Evolutionary conservation across 306 rosid genomes (phyloP).

Genomic region (Prosopis cineraria): DNA sequence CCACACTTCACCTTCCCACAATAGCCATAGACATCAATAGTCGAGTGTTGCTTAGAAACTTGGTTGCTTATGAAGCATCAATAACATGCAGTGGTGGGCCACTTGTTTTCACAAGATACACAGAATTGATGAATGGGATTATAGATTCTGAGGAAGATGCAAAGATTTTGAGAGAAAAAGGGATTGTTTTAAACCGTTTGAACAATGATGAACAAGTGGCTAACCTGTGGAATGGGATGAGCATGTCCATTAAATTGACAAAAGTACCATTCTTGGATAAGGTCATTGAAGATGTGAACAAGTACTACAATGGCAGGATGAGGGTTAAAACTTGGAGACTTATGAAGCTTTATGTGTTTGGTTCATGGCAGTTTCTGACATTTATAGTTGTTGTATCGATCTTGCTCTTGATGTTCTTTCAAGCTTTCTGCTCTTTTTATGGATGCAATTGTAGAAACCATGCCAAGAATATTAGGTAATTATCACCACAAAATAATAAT

Average conservation of each 20-base stretch:
- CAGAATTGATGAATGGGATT: constrained; percentile 83
- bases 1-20: constrained; percentile 62
- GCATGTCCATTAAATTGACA: constrained; percentile 75
- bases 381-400: constrained; percentile 56
- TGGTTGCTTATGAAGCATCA: constrained; percentile 86
- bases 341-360: constrained; percentile 58
- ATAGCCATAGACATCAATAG: constrained; percentile 57
- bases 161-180: constrained; percentile 66
- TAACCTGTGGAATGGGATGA: constrained; percentile 83
- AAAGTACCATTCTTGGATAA: constrained; percentile 78
- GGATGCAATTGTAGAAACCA: constrained; percentile 27
- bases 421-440: constrained; percentile 47
- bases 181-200: constrained; percentile 68
- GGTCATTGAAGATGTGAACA: constrained; percentile 80
- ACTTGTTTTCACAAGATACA: constrained; percentile 72
- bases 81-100: constrained; percentile 64
- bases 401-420: constrained; percentile 55
- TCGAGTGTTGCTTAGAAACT: constrained; percentile 63
- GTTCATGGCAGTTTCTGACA: constrained; percentile 69
- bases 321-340: constrained; percentile 57
- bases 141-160: constrained; percentile 79
- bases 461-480: not conserved
- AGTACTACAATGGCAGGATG: constrained; percentile 56
- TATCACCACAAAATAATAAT: no score
- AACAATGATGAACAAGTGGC: constrained; percentile 80